Evolutionary conservation across 257 asterid genomes (phyloP).

Genomic region (Nicotiana otophora): DNA sequence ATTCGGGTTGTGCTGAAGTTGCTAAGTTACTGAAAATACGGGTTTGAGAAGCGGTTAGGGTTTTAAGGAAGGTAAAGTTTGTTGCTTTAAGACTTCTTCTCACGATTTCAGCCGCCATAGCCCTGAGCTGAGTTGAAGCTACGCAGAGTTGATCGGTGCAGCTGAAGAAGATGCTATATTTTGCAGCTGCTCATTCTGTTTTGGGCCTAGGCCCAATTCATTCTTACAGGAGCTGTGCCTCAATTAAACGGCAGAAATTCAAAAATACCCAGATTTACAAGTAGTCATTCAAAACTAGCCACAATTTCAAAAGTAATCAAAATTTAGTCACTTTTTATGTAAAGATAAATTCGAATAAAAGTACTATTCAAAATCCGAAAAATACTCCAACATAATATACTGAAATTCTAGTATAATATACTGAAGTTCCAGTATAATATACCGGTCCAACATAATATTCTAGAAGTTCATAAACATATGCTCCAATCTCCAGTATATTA

Average conservation of each 20-base stretch:
- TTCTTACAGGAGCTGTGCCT: not conserved
- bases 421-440: too few species aligned
- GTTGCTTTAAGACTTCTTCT: slow-evolving; percentile 43
- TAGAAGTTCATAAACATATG: too few species aligned
- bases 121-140: not conserved
- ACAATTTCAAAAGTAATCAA: too few species aligned
- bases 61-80: slow-evolving; percentile 21
- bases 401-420: too few species aligned
- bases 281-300: too few species aligned
- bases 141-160: not conserved
- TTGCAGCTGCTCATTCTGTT: not conserved
- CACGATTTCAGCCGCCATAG: slow-evolving; percentile 51
- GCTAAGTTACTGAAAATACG: slow-evolving; percentile 33
- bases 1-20: slow-evolving; percentile 31
- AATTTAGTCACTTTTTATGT: too few species aligned
- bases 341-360: too few species aligned
- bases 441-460: too few species aligned
- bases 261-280: too few species aligned
- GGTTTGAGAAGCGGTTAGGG: slow-evolving; percentile 25
- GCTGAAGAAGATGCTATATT: not conserved
- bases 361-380: too few species aligned
- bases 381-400: too few species aligned
- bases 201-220: not conserved
- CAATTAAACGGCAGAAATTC: not conserved
- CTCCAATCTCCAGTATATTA: too few species aligned